These are phyloP conservation scores for Calamus simplicifolius DNA, from an alignment of 176 grass and related monocot species.

Conservation along the genomic window DNA sequence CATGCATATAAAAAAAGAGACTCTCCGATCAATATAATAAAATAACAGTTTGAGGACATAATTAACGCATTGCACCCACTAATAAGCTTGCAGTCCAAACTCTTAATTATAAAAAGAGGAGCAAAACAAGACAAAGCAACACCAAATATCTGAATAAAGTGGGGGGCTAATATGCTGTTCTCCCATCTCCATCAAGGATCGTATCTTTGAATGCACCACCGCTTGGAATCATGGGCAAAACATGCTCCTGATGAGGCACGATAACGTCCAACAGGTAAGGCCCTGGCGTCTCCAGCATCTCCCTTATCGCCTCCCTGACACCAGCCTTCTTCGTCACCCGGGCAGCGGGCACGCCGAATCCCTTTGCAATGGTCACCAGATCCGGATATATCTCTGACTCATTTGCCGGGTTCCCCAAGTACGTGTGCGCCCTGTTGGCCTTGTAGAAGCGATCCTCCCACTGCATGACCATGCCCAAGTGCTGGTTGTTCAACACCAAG, in stretches of 20 bases:
- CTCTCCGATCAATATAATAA: no score
- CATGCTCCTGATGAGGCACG: conserved; percentile 84
- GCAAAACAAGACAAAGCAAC: neutral
- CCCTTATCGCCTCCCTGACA: conserved; percentile 56
- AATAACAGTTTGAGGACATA: no score
- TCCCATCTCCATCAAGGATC: conserved; percentile 93
- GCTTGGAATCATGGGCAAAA: conserved; percentile 95
- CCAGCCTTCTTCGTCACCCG: conserved; percentile 68
- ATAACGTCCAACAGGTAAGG: conserved; percentile 88
- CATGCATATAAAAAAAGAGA: no score
- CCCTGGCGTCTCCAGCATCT: conserved; percentile 85
- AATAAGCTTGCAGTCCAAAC: no score
- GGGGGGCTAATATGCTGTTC: conserved; percentile 49
- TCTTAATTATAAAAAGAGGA: no score
- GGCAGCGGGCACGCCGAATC: conserved; percentile 74
- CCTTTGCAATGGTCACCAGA: conserved; percentile 76
- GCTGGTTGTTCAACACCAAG: conserved; percentile 87
- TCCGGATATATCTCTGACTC: conserved; percentile 77
- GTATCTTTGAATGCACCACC: conserved; percentile 91
- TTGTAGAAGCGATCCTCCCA: conserved; percentile 95
- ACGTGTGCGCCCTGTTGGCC: conserved; percentile 78
- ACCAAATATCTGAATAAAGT: neutral
- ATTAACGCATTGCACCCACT: no score
- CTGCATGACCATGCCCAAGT: conserved; percentile 90
- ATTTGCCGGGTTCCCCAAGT: conserved; percentile 73